A percentile compares a stretch with the other conserved stretches of the same genome.
These are phyloP conservation scores for Epithemia pelagica DNA, from an alignment of 108 stramenopile genomes.

Conservation along the genomic window DNA sequence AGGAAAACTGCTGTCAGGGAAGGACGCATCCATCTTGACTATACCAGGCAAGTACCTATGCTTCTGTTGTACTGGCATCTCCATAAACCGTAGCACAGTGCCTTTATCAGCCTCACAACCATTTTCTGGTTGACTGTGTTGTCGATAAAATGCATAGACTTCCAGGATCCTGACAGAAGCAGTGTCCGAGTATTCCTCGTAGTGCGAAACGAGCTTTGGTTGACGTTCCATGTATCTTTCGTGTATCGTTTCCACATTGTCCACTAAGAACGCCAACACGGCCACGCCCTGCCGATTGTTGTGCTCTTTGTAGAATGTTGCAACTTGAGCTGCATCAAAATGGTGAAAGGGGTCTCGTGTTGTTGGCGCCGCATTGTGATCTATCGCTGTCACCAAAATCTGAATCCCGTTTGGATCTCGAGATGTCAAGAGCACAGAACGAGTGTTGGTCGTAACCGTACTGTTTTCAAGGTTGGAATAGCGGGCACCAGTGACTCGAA, in stretches of 20 bases:
- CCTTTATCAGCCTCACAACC: constrained; percentile 61
- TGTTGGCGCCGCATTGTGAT: not conserved
- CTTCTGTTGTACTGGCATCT: constrained; percentile 13
- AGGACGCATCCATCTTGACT: constrained; percentile 42
- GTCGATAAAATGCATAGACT: constrained; percentile 76
- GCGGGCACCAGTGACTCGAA: constrained; percentile 60
- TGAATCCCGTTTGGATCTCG: constrained; percentile 74
- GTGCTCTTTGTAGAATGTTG: constrained; percentile 52
- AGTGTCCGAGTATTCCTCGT: constrained; percentile 12
- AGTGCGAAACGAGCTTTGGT: constrained; percentile 44
- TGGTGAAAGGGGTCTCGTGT: constrained; percentile 25
- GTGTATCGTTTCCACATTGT: constrained; percentile 37
- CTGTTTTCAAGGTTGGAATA: constrained; percentile 15
- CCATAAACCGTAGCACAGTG: constrained; percentile 70
- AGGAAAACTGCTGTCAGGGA: constrained; percentile 39
- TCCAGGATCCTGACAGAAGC: constrained; percentile 42
- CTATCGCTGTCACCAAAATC: constrained; percentile 50
- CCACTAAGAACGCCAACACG: constrained; percentile 67
- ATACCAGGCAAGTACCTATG: constrained; percentile 58
- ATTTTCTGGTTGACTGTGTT: constrained; percentile 19
- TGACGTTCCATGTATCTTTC: constrained; percentile 46
- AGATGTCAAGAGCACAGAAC: constrained; percentile 63
- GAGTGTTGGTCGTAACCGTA: constrained; percentile 23
- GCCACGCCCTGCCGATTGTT: constrained; percentile 56
- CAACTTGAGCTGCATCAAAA: constrained; percentile 49